Evolutionary conservation across 441 rosid genomes (phyloP), one percentile per base, ranked within the genome.

Genomic region (Bruguiera hainesii): DNA sequence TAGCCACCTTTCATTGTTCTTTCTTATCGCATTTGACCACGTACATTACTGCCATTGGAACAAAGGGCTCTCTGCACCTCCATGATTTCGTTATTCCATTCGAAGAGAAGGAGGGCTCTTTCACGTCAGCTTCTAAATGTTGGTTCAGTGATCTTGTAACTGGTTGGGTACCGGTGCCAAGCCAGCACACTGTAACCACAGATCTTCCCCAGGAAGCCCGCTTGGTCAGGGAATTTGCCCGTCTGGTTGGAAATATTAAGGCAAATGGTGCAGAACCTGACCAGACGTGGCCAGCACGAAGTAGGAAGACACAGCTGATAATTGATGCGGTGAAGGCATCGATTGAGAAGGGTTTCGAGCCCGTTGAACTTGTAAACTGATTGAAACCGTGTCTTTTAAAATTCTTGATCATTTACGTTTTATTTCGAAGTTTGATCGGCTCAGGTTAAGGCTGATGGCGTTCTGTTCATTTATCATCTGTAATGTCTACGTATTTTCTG

Each of bases 141-240:
- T 33, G 80, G 75, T 86, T 90, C 70, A 78, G 74, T 13, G 89
- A 83, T 0, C 80, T 70, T 18, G 81, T 71, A 20, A 82, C 87
- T 0, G 85, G 80, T n/a, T 85, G 86, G 91, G 76, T 11, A 7
- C 13, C 75, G 2, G 1, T 18, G 49, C 79, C 85, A 8, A 84
- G 82, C 55, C 80, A 83, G 68, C 90, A 87, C 75, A 69, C 21
- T 4, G 72, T 90, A 0, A 33, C 61, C 46, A 69, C 73, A 15
- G 81, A 82, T 68, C 66, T 87, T 56, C 89, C 93, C 3, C 97
- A 93, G 75, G 98, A 85, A 75, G 86, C 64, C 33, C 68, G 80
- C 69, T 83, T 90, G 97, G 93, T 93, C 70, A 81, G 67, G 49
- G 97, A 90, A 81, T 90, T 93, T 71, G 80, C 88, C 16, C 60